Evolutionary conservation across 2,329 filamentous ascomycete genomes (phyloP).

Genomic region (Dendrostoma leiphaemia): DNA sequence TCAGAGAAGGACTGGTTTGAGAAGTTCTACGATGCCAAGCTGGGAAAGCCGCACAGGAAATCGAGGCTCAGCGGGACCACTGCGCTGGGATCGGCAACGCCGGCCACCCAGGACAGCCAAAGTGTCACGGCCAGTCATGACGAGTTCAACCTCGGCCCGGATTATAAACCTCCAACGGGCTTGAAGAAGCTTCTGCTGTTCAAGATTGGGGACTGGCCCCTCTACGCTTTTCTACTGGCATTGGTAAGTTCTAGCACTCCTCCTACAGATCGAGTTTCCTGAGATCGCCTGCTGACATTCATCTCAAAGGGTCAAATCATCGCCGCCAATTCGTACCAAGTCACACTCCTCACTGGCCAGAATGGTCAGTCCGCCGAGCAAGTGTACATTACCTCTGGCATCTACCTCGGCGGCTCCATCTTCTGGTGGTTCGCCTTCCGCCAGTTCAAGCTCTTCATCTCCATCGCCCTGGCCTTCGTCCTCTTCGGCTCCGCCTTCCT

Average conservation of each 20-base stretch:
- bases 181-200: conserved; percentile 50
- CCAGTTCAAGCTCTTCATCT: conserved; percentile 52
- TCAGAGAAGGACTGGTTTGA: conserved; percentile 68
- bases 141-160: conserved; percentile 55
- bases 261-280: too few relatives aligned
- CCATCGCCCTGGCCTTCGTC: conserved; percentile 59
- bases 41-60: conserved; percentile 52
- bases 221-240: conserved; percentile 61
- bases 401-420: conserved; percentile 57
- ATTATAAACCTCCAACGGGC: conserved; percentile 56
- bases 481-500: conserved; percentile 64
- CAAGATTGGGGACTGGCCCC: conserved; percentile 61
- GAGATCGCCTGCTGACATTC: neutral
- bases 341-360: conserved; percentile 64
- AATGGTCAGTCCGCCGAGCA: conserved; percentile 57
- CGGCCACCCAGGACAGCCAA: neutral
- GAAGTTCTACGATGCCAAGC: conserved; percentile 55
- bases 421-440: conserved; percentile 65
- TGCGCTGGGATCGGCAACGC: conserved; percentile 26
- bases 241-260: conserved; percentile 28
- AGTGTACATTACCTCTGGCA: conserved; percentile 58
- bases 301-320: conserved; percentile 53
- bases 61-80: conserved; percentile 1
- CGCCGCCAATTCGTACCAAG: conserved; percentile 65
- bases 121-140: neutral